Evolutionary conservation across 2,329 filamentous ascomycete genomes (phyloP).

Genomic region (Chaetomium sp.): DNA sequence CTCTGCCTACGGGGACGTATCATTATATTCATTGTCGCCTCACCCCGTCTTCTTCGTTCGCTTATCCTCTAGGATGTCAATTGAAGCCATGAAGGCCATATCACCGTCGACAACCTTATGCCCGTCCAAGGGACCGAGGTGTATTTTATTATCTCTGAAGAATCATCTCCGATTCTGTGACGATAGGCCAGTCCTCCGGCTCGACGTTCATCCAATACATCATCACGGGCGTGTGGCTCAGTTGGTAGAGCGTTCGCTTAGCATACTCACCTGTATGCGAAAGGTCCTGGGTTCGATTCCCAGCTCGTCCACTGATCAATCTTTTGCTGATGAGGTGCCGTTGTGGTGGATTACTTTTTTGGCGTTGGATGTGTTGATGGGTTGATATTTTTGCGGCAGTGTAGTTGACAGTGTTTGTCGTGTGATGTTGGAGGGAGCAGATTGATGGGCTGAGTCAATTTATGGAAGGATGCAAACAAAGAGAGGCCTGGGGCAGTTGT

Average conservation of each 20-base stretch:
- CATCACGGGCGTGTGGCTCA: slow-evolving; percentile 25
- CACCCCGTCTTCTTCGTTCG: too few species aligned
- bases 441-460: not conserved
- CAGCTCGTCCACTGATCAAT: slow-evolving; percentile 20
- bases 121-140: too few species aligned
- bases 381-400: not conserved
- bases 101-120: too few species aligned
- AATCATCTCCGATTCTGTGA: not conserved
- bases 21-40: too few species aligned
- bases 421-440: not conserved
- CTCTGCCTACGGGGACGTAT: too few species aligned
- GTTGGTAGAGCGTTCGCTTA: slow-evolving; percentile 27
- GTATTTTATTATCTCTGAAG: not conserved
- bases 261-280: slow-evolving; percentile 21
- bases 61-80: too few species aligned
- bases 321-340: not conserved
- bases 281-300: slow-evolving; percentile 27
- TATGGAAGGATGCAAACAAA: too few species aligned
- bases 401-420: too few species aligned
- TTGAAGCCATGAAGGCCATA: too few species aligned
- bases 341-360: not conserved
- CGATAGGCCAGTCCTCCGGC: not conserved
- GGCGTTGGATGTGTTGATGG: not conserved
- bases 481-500: too few species aligned
- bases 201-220: not conserved